Conservation (phyloP, 306 rosid genomes). For the Prunus davidiana region DNA sequence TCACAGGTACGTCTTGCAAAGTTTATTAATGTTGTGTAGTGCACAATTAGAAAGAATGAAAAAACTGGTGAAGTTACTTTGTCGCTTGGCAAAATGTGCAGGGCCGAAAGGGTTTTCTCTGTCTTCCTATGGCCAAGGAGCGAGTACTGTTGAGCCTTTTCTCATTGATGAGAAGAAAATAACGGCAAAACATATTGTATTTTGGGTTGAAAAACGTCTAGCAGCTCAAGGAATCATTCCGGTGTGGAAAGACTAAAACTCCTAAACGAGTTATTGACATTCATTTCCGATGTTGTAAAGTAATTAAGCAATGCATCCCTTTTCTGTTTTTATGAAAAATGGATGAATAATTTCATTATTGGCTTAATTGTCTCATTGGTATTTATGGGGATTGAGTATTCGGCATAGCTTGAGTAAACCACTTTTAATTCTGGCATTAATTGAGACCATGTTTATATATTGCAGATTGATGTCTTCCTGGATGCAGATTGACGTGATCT, state of each 20-base stretch:
- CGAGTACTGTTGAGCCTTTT: slow-evolving; percentile 91
- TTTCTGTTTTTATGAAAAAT: background rate
- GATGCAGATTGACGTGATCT: too few species aligned
- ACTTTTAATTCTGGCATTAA: too few species aligned
- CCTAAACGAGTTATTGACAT: background rate
- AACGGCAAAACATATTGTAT: slow-evolving; percentile 64
- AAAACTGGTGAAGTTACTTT: background rate
- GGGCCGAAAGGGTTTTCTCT: slow-evolving; percentile 93
- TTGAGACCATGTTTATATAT: too few species aligned
- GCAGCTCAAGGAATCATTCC: slow-evolving; percentile 98
- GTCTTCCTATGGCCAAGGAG: slow-evolving; percentile 66
- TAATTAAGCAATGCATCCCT: background rate
- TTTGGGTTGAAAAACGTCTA: slow-evolving; percentile 96
- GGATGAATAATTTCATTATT: too few species aligned
- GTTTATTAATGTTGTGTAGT: background rate
- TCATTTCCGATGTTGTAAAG: background rate
- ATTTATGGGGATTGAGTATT: too few species aligned
- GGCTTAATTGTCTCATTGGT: too few species aligned
- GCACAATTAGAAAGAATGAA: background rate
- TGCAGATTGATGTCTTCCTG: too few species aligned
- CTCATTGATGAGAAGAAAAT: slow-evolving; percentile 86
- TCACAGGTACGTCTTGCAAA: slow-evolving; percentile 48
- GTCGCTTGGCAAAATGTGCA: slow-evolving; percentile 23
- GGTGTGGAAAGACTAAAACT: slow-evolving; percentile 65
- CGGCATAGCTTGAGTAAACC: too few species aligned